Evolutionary conservation across 495 filamentous ascomycete genomes (phyloP), one percentile per base, ranked within the genome.

Genomic region (Acidomyces sp.): DNA sequence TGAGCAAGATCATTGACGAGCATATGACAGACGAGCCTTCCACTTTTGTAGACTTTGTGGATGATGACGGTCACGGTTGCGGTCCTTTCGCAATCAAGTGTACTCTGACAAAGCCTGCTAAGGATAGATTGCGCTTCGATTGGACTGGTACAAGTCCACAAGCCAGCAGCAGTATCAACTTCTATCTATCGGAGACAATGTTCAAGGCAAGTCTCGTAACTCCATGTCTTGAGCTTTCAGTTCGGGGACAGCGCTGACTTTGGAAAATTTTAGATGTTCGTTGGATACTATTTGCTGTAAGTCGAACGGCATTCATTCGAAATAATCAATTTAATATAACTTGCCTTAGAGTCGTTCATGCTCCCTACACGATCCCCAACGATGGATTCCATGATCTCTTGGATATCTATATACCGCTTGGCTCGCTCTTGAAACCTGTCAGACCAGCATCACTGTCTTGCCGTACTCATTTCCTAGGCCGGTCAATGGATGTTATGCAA

Each of bases 41-140:
- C 28, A 62, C 54, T 2, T 71, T 71, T 39, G 65, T 66, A 4
- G 66, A 71, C 36, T 69, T 64, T 38, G 66, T 71, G 19, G 66
- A 71, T 42, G 66, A 69, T 40, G 67, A 71, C 35, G 67, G 67
- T 1, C 63, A 71, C 39, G 64, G 64, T 1, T 45, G 60, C 9
- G 67, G 67, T 2, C 67, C 67, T 0, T 69, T 64, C 57, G 64
- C 63, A 5, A 48, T 69, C 6, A 58, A 57, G n/a, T 71, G 67
- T 53, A 60, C 63, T 0, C 67, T 68, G 61, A 57, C 23, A 66
- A 64, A 43, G 54, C 54, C 10, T 55, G 52, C 10, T 46, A 46
- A 46, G 23, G 23, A 63, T 20, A 52, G 63, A 1, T 47, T 71
- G 2, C 39, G 37, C 0, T 69, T 69, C 40, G 67, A 71, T 45